Evolutionary conservation across 2,329 filamentous ascomycete species (phyloP).

Genomic region (Venturiaceae sp.): DNA sequence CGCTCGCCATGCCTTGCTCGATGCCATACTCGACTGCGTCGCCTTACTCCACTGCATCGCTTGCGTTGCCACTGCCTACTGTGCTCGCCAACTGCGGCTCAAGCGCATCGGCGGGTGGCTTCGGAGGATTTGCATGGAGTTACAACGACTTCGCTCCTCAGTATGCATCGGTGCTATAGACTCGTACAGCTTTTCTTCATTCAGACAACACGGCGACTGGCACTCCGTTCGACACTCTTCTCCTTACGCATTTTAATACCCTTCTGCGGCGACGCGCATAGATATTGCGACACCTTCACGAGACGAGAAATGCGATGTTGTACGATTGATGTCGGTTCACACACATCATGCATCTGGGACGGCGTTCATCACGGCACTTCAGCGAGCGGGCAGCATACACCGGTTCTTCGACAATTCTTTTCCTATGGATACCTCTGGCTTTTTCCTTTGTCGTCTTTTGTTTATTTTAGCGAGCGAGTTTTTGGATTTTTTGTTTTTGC

Average conservation of each 20-base stretch:
- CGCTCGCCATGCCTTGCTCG: slow-evolving; percentile 44
- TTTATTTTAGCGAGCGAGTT: slow-evolving; percentile 34
- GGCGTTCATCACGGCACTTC: slow-evolving; percentile 34
- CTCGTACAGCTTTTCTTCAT: slow-evolving; percentile 23
- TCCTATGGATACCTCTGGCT: slow-evolving; percentile 27
- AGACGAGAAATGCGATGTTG: slow-evolving; percentile 33
- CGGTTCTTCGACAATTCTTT: slow-evolving; percentile 15
- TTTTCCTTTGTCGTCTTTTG: slow-evolving; percentile 29
- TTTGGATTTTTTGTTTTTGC: slow-evolving; percentile 29
- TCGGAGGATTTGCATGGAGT: slow-evolving; percentile 72
- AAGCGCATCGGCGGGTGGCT: slow-evolving; percentile 50
- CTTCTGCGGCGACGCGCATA: slow-evolving; percentile 26
- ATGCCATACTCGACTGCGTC: slow-evolving; percentile 20
- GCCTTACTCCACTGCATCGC: slow-evolving; percentile 62
- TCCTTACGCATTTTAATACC: neutral
- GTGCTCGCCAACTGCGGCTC: slow-evolving; percentile 77
- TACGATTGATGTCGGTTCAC: slow-evolving; percentile 33
- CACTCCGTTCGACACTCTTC: slow-evolving; percentile 28
- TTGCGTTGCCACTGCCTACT: slow-evolving; percentile 74
- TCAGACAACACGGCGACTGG: slow-evolving; percentile 9
- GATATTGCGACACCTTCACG: slow-evolving; percentile 27
- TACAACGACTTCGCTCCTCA: slow-evolving; percentile 70
- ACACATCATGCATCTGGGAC: slow-evolving; percentile 34
- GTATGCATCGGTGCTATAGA: slow-evolving; percentile 69
- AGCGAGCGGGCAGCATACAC: neutral